Base-by-base conservation (phyloP, 495 filamentous ascomycete species). In the Hyphodiscus hymeniophilus region DNA sequence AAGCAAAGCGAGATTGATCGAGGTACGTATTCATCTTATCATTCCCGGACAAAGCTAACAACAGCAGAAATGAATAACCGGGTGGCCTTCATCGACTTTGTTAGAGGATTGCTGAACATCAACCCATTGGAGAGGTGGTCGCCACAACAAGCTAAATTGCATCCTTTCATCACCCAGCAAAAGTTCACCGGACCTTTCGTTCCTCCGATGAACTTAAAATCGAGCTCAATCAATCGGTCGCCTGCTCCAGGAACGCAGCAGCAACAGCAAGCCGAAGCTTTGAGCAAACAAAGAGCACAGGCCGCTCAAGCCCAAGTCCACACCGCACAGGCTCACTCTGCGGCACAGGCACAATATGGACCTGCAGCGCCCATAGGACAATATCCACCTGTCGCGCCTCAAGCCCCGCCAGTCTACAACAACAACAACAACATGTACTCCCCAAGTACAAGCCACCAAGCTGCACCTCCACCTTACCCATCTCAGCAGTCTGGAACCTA, bases 81-180 rank as follows among this genome's bases (percentile, higher is more conserved):
- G 42, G 77, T 91, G 45, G 87, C 94, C n/a, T 99, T 99, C 59
- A 99, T 97, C 57, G 94, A 99, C 63, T 99, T 99, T 51, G 92
- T 96, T n/a, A 83, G 91, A 54, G 94, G 94, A 8, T 64, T 99
- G 26, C 66, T 99, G 42, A 90, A 85, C 30, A 95, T 96, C 65
- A 97, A 95, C 60, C 94, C 94, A 1, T 75, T 99, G 21, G 94
- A 99, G 61, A 74, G 94, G 50, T 99, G 94, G 94, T 94, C 94
- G 13, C 94, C 94, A 10, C 90, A 95, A 58, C 94, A 99, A 63
- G 94, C 94, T 24, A 95, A 95, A 59, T 63, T 95, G 57, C 94
- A 99, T 58, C 94, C 94, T 3, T 99, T 99, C 70, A 99, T 99
- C 58, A 99, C 94, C 0, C 94, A 99, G 57, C 85, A 92, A 54